phyloP scores from a whole-genome alignment of 805 yeast species.

The Candida sakaeoensis region DNA sequence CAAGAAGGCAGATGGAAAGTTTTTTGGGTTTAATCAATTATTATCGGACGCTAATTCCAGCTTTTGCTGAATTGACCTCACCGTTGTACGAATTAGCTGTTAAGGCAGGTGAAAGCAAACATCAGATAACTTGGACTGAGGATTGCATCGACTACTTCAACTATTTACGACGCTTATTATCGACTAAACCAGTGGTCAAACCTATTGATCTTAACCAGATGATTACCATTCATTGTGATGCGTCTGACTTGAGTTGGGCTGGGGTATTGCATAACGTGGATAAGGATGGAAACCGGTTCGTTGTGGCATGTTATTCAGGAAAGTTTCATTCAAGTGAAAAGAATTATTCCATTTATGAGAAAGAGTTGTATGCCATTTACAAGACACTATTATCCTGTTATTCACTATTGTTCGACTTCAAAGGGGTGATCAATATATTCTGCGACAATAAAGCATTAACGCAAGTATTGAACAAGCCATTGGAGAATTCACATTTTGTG shows the following conservation, averaged over 20 bases:
- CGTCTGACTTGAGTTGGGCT: slow-evolving; percentile 3
- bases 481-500: not conserved
- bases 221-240: not conserved
- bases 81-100: not conserved
- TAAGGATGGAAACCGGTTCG: not conserved
- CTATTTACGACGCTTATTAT: too few species aligned
- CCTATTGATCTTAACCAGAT: not conserved
- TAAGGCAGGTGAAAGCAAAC: not conserved
- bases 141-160: too few species aligned
- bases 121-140: slow-evolving; percentile 1
- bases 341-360: slow-evolving; percentile 1
- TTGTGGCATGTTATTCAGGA: slow-evolving; percentile 5
- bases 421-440: slow-evolving; percentile 1
- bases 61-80: slow-evolving; percentile 1
- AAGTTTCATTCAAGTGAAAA: not conserved
- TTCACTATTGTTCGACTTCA: not conserved
- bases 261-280: slow-evolving; percentile 17
- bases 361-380: slow-evolving; percentile 1
- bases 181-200: slow-evolving; percentile 1
- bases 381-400: not conserved
- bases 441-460: slow-evolving; percentile 5
- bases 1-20: not conserved
- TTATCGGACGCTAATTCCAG: not conserved
- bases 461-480: not conserved
- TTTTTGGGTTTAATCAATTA: slow-evolving; percentile 3